Base-by-base conservation (phyloP, 768 basidiomycete genomes). In the Tricholoma sp. region DNA sequence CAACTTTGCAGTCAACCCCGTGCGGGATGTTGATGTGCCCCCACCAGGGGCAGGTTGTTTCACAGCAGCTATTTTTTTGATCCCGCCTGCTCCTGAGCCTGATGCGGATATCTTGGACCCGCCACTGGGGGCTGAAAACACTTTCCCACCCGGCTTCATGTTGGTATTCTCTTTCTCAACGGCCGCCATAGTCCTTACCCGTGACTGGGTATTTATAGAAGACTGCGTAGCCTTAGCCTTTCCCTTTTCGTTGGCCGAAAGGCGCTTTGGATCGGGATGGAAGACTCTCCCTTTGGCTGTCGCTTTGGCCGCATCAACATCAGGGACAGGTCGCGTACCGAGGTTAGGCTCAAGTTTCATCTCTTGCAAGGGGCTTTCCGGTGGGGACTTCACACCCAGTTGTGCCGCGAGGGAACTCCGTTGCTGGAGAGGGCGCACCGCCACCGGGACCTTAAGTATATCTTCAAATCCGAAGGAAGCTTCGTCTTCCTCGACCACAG, bases 331-430 rank as follows among this genome's bases (percentile, higher is more conserved):
- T 13, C 34, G 47, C 12, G 20, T 45, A 24, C 34, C 64, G 10
- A 64, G 62, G 42, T 79, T 76, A n/a, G 69, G 62, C 54, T 67
- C 66, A 4, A 72, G 61, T 60, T 72, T 79, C 68, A 75, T 82
- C 57, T 84, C 81, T 56, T 79, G 73, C 45, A 83, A 65, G 0
- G 84, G 83, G n/a, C 74, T 79, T 49, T 81, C 80, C 3, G 80
- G 70, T 2, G 71, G 71, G 17, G 73, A 74, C 48, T 76, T 76
- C 15, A 77, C 66, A 15, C 79, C 79, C 17, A 82, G 68, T 60
- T 82, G 78, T 32, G 75, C 77, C 10, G 75, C 77, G 11, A 76
- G 63, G 29, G 74, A 74, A 69, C 74, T 70, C 56, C 67, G 66
- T 9, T 60, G 60, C 57, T 67, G 53, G 1, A 55, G 57, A 42